These are phyloP conservation scores for Pseudogymnoascus destructans DNA, from an alignment of 2,329 filamentous ascomycete genomes.

Conservation along the genomic window DNA sequence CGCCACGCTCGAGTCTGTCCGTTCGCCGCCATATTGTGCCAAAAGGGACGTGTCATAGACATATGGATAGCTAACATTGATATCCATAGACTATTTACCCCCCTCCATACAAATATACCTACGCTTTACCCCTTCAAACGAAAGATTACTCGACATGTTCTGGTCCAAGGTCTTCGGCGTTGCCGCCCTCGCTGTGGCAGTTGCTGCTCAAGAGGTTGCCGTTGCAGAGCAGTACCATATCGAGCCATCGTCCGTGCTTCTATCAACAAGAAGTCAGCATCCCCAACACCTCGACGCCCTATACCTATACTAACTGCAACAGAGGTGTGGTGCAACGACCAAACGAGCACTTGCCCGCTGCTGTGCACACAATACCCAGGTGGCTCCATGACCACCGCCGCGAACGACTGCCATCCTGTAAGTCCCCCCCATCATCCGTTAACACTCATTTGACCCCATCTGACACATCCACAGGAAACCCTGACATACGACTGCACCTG, in stretches of 20 bases:
- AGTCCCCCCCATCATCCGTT: conserved; percentile 17
- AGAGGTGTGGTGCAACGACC: conserved; percentile 53
- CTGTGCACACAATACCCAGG: conserved; percentile 54
- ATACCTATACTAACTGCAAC: conserved; percentile 15
- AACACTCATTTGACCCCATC: not conserved
- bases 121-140: not conserved
- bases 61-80: not conserved
- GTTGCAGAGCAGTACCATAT: conserved; percentile 47
- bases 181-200: conserved; percentile 39
- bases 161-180: conserved; percentile 33
- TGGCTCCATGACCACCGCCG: conserved; percentile 30
- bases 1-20: not conserved
- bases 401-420: conserved; percentile 58
- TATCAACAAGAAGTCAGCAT: conserved; percentile 29
- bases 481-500: conserved; percentile 64
- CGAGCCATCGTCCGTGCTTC: conserved; percentile 45
- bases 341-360: conserved; percentile 52
- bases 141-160: conserved; percentile 33
- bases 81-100: not conserved
- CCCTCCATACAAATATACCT: not conserved
- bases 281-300: not conserved
- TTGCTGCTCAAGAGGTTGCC: conserved; percentile 40
- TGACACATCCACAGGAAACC: conserved; percentile 30
- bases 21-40: not conserved
- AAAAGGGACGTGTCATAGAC: not conserved